phyloP scores from a whole-genome alignment of 208 protist species.

The Leishmania mexicana region DNA sequence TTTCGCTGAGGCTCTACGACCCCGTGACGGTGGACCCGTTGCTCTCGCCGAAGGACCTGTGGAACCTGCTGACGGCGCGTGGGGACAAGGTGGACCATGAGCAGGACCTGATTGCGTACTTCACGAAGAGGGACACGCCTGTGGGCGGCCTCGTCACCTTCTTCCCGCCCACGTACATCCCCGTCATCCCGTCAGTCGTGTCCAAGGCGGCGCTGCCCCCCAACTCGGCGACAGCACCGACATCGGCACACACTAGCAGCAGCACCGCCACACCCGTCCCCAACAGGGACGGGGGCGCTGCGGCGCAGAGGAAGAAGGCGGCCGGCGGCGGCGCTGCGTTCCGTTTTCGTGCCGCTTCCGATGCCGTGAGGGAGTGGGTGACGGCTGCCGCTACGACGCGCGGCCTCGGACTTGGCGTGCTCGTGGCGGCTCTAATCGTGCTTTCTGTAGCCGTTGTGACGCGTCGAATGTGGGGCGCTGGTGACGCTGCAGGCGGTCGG shows the following conservation, averaged over 20 bases:
- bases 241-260: background rate
- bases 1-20: slow-evolving; percentile 46
- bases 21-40: slow-evolving; percentile 15
- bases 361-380: background rate
- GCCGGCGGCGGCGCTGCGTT: background rate
- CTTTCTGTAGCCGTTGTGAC: slow-evolving; percentile 19
- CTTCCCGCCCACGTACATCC: slow-evolving; percentile 40
- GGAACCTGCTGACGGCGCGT: slow-evolving; percentile 27
- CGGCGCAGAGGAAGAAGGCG: background rate
- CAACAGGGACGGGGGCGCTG: background rate
- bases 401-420: slow-evolving; percentile 12
- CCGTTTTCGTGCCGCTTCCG: background rate
- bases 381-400: slow-evolving; percentile 1
- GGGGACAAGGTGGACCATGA: slow-evolving; percentile 39
- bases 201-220: background rate
- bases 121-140: slow-evolving; percentile 35
- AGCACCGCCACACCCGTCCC: background rate
- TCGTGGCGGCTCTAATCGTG: slow-evolving; percentile 19
- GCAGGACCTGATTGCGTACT: slow-evolving; percentile 48
- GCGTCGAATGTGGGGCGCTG: background rate
- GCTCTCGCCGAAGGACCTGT: slow-evolving; percentile 35
- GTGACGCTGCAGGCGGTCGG: background rate
- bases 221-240: background rate
- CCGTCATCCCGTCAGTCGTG: slow-evolving; percentile 12
- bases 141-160: slow-evolving; percentile 45